Percentiles rank a stretch among this genome's conserved stretches.
Conservation (phyloP, 495 filamentous ascomycete species). For the Mycothermus thermophilus region DNA sequence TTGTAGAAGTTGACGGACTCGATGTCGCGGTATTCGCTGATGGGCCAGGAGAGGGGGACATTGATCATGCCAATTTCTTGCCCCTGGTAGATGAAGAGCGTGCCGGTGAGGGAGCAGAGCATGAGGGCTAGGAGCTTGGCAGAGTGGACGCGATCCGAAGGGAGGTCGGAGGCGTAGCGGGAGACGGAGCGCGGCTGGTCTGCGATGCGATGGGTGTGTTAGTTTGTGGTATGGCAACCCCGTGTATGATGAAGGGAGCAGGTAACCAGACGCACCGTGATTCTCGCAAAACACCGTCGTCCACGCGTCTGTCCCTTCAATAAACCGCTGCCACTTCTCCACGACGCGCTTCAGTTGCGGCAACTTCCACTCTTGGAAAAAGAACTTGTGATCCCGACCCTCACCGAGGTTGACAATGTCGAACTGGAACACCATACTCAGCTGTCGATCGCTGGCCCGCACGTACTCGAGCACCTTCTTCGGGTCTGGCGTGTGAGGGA, state of each 20-base stretch:
- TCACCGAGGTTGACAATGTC: conserved; percentile 49
- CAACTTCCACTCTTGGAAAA: conserved; percentile 32
- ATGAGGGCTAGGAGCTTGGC: conserved; percentile 44
- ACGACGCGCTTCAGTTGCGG: conserved; percentile 45
- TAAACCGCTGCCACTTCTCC: conserved; percentile 51
- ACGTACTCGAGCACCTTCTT: conserved; percentile 48
- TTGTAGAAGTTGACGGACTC: conserved; percentile 52
- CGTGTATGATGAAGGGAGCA: neutral
- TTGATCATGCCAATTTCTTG: conserved; percentile 69
- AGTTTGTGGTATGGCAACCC: neutral
- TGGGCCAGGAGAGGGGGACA: conserved; percentile 47
- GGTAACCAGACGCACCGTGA: conserved; percentile 30
- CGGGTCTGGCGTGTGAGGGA: conserved; percentile 46
- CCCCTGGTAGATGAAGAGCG: conserved; percentile 62
- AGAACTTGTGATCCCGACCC: conserved; percentile 30
- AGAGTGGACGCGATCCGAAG: conserved; percentile 30
- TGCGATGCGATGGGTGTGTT: neutral
- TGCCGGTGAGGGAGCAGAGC: conserved; percentile 43
- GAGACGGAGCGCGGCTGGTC: conserved; percentile 51
- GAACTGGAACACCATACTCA: conserved; percentile 69
- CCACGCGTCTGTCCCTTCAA: conserved; percentile 58
- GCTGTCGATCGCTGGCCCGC: conserved; percentile 41
- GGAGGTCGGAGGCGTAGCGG: conserved; percentile 37
- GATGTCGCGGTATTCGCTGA: conserved; percentile 59
- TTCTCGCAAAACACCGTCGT: conserved; percentile 62